Evolutionary conservation across 345 rosid species (phyloP).

Genomic region (Eucalyptus coolabah): DNA sequence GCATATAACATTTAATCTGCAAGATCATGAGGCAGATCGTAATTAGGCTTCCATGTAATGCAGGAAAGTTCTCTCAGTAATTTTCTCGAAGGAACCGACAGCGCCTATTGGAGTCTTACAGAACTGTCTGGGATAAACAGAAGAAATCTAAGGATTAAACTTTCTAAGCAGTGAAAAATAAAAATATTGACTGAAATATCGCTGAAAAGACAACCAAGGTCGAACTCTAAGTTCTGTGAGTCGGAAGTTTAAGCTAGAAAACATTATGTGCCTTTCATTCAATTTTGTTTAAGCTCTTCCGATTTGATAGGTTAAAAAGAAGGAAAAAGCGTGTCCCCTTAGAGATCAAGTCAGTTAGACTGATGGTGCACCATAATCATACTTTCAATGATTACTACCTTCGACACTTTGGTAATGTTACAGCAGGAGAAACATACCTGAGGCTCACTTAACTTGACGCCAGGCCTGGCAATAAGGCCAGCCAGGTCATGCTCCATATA

Average conservation of each 20-base stretch:
- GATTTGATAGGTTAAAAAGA: not conserved
- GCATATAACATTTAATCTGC: slow-evolving; percentile 78
- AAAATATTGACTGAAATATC: not conserved
- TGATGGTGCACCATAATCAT: not conserved
- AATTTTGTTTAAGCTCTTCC: not conserved
- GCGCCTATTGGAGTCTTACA: not conserved
- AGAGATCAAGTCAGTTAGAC: not conserved
- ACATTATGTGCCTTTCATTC: not conserved
- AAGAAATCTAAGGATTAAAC: not conserved
- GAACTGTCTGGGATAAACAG: not conserved
- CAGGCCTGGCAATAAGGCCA: slow-evolving; percentile 65
- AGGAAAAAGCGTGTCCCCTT: not conserved
- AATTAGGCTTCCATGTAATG: not conserved
- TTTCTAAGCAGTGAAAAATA: not conserved
- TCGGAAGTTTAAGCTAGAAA: not conserved
- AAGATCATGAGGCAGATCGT: not conserved
- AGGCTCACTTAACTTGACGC: slow-evolving; percentile 66
- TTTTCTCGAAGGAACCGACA: not conserved
- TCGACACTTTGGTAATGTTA: not conserved
- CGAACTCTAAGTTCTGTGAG: not conserved
- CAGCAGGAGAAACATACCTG: slow-evolving; percentile 29
- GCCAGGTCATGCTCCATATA: slow-evolving; percentile 97
- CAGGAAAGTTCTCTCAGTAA: not conserved
- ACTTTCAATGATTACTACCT: not conserved
- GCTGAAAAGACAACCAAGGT: not conserved